Evolutionary conservation across 1,139 yeast species (phyloP), one percentile per base, ranked within the genome.

Genomic region (Taphrina deformans): DNA sequence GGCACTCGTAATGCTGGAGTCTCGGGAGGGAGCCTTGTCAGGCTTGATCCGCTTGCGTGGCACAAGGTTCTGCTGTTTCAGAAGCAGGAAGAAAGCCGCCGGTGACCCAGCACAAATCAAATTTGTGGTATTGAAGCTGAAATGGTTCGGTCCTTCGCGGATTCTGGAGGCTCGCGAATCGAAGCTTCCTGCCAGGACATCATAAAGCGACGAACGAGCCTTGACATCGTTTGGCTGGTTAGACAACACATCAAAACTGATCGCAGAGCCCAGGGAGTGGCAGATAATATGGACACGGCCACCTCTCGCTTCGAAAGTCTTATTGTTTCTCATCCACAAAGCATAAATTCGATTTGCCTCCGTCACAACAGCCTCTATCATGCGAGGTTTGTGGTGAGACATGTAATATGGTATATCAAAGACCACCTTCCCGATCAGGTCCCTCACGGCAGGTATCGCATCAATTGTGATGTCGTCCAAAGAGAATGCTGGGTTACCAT

Each of bases 231-330:
- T 66, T n/a, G 85, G 84, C 72, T 88, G 95, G 33, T 79, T 74
- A 1, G 88, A 79, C 45, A 91, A 75, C 44, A 93, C 79, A 74
- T 93, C 99, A 70, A 89, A 84, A 0, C 88, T 82, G 64, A 93
- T 89, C 0, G 93, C 87, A 18, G 96, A 87, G 0, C 99, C 99
- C 29, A 93, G 77, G 0, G 97, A 91, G 75, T 93, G 99, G 0
- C 97, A 98, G 71, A 93, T 79, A 1, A 93, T 75, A 71, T 92
- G 91, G 0, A 91, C 86, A 67, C 85, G 83, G 0, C 97, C 97
- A 5, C 82, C 79, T 1, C 66, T 63, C 9, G 67, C 52, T 2
- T 69, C 71, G 75, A 90, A 91, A 18, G 81, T 77, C 0, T 97
- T 96, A 71, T 92, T 87, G 66, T 83, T 78, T 66, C 83, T 79